Evolutionary conservation across 768 basidiomycete genomes (phyloP).

Genomic region (Suillus hirtellus): DNA sequence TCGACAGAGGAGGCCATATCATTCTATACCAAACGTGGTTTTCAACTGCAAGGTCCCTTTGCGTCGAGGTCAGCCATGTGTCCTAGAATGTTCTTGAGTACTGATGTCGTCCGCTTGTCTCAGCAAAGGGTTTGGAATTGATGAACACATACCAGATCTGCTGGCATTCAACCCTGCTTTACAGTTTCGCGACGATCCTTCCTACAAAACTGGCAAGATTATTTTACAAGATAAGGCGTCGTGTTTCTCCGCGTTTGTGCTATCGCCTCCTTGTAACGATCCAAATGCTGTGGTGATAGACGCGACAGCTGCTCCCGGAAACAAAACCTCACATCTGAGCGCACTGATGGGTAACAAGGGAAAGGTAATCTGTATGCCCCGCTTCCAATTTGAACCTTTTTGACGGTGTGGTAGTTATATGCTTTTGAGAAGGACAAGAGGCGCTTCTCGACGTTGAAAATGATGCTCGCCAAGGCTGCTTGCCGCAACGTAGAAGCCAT

Average conservation of each 20-base stretch:
- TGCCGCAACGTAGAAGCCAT: constrained; percentile 79
- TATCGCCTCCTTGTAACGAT: constrained; percentile 65
- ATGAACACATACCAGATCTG: constrained; percentile 81
- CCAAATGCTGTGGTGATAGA: constrained; percentile 69
- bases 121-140: constrained; percentile 67
- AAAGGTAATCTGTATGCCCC: constrained; percentile 49
- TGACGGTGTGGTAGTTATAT: constrained; percentile 49
- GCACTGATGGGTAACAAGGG: constrained; percentile 84
- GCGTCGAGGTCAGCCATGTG: constrained; percentile 46
- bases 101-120: constrained; percentile 11
- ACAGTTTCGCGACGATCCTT: constrained; percentile 67
- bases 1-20: constrained; percentile 62
- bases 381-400: constrained; percentile 2
- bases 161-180: constrained; percentile 70
- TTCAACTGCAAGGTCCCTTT: constrained; percentile 50
- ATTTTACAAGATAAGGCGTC: constrained; percentile 98
- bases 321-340: constrained; percentile 94
- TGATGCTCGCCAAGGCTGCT: constrained; percentile 82
- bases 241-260: constrained; percentile 89
- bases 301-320: constrained; percentile 95
- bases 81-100: background rate
- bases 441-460: constrained; percentile 79
- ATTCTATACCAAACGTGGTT: constrained; percentile 58
- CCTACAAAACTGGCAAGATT: constrained; percentile 76
- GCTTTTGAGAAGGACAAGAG: constrained; percentile 89